Base-by-base conservation (phyloP, 257 asterid genomes). In the Sherardia arvensis region DNA sequence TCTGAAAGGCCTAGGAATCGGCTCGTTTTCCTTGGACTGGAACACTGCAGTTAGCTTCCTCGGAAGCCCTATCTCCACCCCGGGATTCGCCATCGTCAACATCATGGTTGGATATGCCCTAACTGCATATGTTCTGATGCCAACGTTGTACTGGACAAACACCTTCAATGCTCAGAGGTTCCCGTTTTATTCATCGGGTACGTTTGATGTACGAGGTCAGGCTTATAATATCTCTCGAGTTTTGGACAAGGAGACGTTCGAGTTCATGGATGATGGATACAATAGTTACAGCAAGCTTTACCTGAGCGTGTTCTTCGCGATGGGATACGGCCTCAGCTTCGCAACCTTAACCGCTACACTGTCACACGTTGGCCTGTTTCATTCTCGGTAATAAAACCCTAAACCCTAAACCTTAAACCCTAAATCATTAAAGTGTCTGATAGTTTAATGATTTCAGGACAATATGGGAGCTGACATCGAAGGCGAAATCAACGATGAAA, bases 321-420 rank as follows among this genome's bases (percentile, higher is more conserved):
- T 83, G 72, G 55, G 71, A 32, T 89, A 89, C n/a, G 97, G 94
- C 29, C 59, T 85, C 23, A 83, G 91, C 53, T 89, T 89, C 60
- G 94, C 97, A 3, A 62, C 79, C 53, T 75, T 89, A 17, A n/a
- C 94, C 0, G 94, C 97, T 25, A 81, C 97, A 30, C 22, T 89
- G 15, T 61, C 81, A 1, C 94, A 89, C 59, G 91, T 78, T 23
- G 75, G 67, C 1, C 87, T 89, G 12, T 81, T 79, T 67, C 83
- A 89, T 36, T 90, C 95, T 32, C 72, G 17, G 56, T 49, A 49
- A n/a, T n/a, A n/a, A n/a, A n/a, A n/a, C n/a, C n/a, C n/a, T n/a
- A n/a, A n/a, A n/a, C n/a, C n/a, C n/a, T n/a, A n/a, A n/a, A n/a
- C n/a, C n/a, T n/a, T n/a, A n/a, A n/a, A n/a, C n/a, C n/a, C n/a